Evolutionary conservation across 768 basidiomycete genomes (phyloP).

Genomic region (Arthromyces matolae): DNA sequence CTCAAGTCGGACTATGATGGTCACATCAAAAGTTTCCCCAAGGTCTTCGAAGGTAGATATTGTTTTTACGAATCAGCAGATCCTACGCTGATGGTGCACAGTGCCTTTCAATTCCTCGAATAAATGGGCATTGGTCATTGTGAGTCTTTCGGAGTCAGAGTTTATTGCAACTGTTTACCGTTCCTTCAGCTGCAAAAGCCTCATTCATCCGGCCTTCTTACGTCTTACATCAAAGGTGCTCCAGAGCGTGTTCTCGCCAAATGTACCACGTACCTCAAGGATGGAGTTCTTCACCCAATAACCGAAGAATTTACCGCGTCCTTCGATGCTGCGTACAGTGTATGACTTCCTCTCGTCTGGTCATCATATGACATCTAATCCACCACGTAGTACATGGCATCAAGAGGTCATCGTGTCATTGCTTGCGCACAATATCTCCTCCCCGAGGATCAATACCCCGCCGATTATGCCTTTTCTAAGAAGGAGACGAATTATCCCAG

Average conservation of each 20-base stretch:
- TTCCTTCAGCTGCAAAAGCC: conserved; percentile 49
- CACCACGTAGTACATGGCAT: conserved; percentile 61
- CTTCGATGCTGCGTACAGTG: conserved; percentile 63
- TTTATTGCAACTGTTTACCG: conserved; percentile 1
- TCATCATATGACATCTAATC: neutral
- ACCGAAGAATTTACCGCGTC: conserved; percentile 49
- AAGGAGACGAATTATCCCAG: conserved; percentile 52
- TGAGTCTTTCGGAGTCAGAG: conserved; percentile 26
- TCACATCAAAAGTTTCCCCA: conserved; percentile 46
- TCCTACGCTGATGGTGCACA: conserved; percentile 6
- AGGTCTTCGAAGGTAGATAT: conserved; percentile 54
- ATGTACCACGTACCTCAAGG: conserved; percentile 56
- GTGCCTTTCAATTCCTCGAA: conserved; percentile 73
- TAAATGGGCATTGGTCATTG: conserved; percentile 71
- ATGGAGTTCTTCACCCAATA: conserved; percentile 45
- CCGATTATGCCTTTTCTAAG: conserved; percentile 49
- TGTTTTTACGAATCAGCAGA: neutral
- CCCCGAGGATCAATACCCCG: conserved; percentile 43
- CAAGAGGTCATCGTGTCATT: conserved; percentile 71
- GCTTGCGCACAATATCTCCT: conserved; percentile 65
- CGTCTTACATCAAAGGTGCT: conserved; percentile 64
- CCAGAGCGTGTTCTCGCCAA: conserved; percentile 66
- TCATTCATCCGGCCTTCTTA: conserved; percentile 45
- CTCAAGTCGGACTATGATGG: conserved; percentile 50
- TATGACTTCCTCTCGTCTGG: conserved; percentile 24